Evolutionary conservation across 306 rosid genomes (phyloP).

Genomic region (Prunus campanulata): DNA sequence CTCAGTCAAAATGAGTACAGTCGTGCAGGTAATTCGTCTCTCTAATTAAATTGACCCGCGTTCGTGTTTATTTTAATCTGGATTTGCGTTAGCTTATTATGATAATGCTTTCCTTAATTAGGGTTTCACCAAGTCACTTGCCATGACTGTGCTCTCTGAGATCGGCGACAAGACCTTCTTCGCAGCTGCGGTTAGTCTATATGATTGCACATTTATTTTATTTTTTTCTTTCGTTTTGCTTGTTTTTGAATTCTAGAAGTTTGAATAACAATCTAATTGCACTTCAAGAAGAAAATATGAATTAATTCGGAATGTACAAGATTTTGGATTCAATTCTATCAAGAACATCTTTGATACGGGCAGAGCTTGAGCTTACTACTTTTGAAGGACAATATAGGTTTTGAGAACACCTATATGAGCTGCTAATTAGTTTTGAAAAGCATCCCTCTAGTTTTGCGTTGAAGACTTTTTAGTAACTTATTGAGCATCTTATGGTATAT

Average conservation of each 20-base stretch:
- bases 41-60: not conserved
- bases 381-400: no score
- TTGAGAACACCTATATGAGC: not conserved
- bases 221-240: not conserved
- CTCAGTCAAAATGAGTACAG: constrained; percentile 51
- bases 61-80: not conserved
- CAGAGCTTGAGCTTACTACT: not conserved
- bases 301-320: not conserved
- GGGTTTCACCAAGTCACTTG: constrained; percentile 95
- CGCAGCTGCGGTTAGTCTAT: constrained; percentile 85
- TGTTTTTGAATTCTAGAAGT: not conserved
- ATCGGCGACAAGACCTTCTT: constrained; percentile 97
- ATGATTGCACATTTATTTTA: not conserved
- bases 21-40: constrained; percentile 61
- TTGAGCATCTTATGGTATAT: not conserved
- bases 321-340: not conserved
- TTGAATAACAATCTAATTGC: not conserved
- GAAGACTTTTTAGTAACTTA: not conserved
- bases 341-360: not conserved
- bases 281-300: not conserved
- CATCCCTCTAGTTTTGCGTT: not conserved
- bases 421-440: not conserved
- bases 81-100: not conserved
- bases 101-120: constrained; percentile 1
- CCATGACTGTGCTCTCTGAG: constrained; percentile 94